Base-by-base conservation (phyloP, 2,329 filamentous ascomycete species). In the Daldinia eschscholtzii region DNA sequence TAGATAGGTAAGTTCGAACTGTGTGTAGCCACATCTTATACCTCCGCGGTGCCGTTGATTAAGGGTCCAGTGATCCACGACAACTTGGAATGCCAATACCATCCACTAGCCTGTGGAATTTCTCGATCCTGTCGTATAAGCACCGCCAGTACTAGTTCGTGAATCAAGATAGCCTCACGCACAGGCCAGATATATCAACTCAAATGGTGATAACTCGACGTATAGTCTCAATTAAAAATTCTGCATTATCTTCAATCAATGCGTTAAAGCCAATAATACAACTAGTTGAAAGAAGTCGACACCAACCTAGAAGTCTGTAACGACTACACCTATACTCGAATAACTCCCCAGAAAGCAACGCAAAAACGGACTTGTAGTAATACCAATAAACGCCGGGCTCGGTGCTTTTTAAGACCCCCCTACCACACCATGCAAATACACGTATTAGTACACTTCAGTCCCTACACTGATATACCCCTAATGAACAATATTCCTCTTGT, bases 381-480 rank as follows among this genome's bases (percentile, higher is more conserved):
- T 62, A 57, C 50, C 57, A 33, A 30, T 60, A 42, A 74, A 72
- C 73, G 68, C 71, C 73, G 57, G 46, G 69, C 70, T 66, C 50
- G 48, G 61, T 65, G 66, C 68, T 71, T 60, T 58, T 59, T 44
- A 66, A 41, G 61, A 41, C 44, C 62, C 59, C 64, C 64, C 52
- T 52, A n/a, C 67, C 50, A 46, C 65, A 68, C 59, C 48, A 71
- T 74, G 68, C 70, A 67, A 58, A 68, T 72, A 61, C 48, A 66
- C 57, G 20, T 35, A 73, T 74, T 65, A 71, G 72, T 72, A 68
- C 68, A 73, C 67, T 52, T 50, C 62, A 57, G 15, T 58, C 53
- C 7, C 28, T 46, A 42, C 52, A 55, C 58, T 57, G n/a, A 52
- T 39, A 48, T 28, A 7, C 28, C 35, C 39, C 37, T 20, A 13